Percentiles rank a stretch among this genome's conserved stretches.
Conservation (phyloP, 352 stramenopile species). For the Achlya hypogyna region DNA sequence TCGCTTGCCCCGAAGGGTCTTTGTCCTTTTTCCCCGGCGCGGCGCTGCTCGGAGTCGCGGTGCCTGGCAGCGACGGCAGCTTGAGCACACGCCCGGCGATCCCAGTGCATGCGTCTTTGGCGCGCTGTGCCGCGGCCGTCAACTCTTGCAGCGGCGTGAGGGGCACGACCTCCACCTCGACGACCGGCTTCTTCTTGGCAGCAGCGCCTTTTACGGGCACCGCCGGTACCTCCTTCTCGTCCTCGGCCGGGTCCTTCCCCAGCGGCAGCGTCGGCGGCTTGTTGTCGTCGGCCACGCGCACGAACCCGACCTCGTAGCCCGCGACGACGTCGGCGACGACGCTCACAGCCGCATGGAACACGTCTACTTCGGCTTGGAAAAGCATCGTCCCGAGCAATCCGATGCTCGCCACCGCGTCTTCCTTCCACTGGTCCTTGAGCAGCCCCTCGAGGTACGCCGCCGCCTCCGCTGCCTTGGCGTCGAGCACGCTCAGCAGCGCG, state of each 20-base stretch:
- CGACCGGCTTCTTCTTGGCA: constrained; percentile 33
- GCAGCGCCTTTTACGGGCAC: constrained; percentile 9
- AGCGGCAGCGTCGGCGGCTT: not conserved
- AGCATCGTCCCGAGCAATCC: constrained; percentile 40
- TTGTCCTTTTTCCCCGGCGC: not conserved
- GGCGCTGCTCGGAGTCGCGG: constrained; percentile 6
- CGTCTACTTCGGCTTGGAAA: constrained; percentile 63
- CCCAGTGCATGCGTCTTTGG: constrained; percentile 19
- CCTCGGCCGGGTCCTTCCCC: constrained; percentile 27
- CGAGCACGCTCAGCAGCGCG: constrained; percentile 38
- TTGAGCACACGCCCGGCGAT: not conserved
- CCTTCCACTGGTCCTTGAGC: constrained; percentile 44
- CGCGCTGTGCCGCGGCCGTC: constrained; percentile 11
- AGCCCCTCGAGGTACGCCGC: constrained; percentile 40
- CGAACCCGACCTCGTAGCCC: constrained; percentile 18
- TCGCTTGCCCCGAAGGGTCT: constrained; percentile 9
- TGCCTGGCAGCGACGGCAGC: constrained; percentile 1
- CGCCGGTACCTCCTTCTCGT: constrained; percentile 20
- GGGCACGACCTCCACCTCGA: constrained; percentile 35
- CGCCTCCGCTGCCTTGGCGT: constrained; percentile 32
- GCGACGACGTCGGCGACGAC: constrained; percentile 44
- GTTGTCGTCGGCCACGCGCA: not conserved
- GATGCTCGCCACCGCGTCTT: constrained; percentile 36
- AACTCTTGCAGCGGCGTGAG: constrained; percentile 39
- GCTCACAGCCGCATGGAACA: constrained; percentile 49